Evolutionary conservation across 345 rosid species (phyloP).

Genomic region (Theobroma cacao): DNA sequence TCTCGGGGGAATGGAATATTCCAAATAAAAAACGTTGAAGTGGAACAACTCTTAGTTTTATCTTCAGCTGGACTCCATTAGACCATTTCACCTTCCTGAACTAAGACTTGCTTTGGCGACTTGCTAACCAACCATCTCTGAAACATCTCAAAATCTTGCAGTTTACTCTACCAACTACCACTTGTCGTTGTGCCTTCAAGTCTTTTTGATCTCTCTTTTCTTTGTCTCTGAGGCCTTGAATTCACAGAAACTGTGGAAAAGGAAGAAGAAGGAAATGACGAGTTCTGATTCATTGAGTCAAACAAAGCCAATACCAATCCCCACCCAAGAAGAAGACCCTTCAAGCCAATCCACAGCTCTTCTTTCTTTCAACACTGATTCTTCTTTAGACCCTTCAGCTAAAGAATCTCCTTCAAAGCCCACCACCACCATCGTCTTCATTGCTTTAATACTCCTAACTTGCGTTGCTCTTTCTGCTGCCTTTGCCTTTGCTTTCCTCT

Average conservation of each 20-base stretch:
- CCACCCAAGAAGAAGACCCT: slow-evolving; percentile 47
- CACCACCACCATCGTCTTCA: slow-evolving; percentile 44
- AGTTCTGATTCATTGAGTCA: slow-evolving; percentile 34
- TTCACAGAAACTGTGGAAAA: background rate
- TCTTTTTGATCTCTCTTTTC: background rate
- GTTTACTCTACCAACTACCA: background rate
- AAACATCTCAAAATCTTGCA: background rate
- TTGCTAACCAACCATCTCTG: background rate
- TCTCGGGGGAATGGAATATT: background rate
- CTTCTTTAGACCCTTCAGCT: slow-evolving; percentile 21
- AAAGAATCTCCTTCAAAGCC: slow-evolving; percentile 16
- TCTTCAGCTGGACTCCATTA: background rate
- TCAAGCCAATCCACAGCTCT: slow-evolving; percentile 53
- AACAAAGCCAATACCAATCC: slow-evolving; percentile 32
- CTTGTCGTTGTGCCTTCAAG: background rate
- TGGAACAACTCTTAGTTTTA: background rate
- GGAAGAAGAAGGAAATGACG: slow-evolving; percentile 26
- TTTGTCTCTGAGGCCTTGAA: background rate
- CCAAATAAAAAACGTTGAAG: too few species aligned
- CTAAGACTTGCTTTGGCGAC: background rate
- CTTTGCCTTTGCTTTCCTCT: slow-evolving; percentile 62
- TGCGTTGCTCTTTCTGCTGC: slow-evolving; percentile 77
- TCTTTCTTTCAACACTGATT: slow-evolving; percentile 46
- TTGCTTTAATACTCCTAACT: slow-evolving; percentile 48
- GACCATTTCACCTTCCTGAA: slow-evolving; percentile 4